These are phyloP conservation scores for Rhodotorula babjevae DNA, from an alignment of 768 basidiomycete species.

Conservation along the genomic window DNA sequence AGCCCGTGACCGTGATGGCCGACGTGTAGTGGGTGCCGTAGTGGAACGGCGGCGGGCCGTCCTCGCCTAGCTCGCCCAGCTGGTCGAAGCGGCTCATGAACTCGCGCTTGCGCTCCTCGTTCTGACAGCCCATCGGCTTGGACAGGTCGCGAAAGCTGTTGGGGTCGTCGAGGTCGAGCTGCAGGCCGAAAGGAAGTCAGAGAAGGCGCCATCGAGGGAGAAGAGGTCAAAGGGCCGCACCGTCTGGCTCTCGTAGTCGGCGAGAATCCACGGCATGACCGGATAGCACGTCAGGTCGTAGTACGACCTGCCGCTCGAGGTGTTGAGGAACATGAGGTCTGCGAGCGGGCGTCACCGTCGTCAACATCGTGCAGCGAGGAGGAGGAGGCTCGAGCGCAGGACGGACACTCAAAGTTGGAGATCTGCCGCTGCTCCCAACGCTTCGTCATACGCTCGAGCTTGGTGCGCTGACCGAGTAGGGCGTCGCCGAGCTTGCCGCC, in stretches of 20 bases:
- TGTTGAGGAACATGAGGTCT: slow-evolving; percentile 17
- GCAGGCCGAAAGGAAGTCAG: no score
- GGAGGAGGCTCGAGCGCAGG: no score
- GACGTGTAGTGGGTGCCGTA: slow-evolving; percentile 85
- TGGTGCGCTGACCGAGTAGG: slow-evolving; percentile 43
- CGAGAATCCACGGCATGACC: slow-evolving; percentile 67
- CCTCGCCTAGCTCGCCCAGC: slow-evolving; percentile 66
- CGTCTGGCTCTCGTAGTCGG: slow-evolving; percentile 57
- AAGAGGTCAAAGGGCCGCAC: neutral
- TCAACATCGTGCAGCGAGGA: neutral
- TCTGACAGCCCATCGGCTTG: slow-evolving; percentile 68
- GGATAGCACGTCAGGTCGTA: slow-evolving; percentile 84
- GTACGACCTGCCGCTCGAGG: neutral
- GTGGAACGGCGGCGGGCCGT: slow-evolving; percentile 45
- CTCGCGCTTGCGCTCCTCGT: slow-evolving; percentile 46
- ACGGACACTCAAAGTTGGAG: slow-evolving; percentile 56
- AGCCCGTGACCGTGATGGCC: slow-evolving; percentile 95
- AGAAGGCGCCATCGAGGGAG: no score
- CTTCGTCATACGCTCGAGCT: slow-evolving; percentile 48
- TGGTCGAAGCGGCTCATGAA: slow-evolving; percentile 70
- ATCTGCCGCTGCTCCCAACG: slow-evolving; percentile 87
- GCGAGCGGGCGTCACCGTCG: no score
- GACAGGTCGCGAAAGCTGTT: slow-evolving; percentile 58
- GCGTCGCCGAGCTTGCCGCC: slow-evolving; percentile 41
- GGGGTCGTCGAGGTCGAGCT: slow-evolving; percentile 42